Evolutionary conservation across 148 eudicot species (phyloP), one percentile per base, ranked within the genome.

Genomic region (Chenopodium album): DNA sequence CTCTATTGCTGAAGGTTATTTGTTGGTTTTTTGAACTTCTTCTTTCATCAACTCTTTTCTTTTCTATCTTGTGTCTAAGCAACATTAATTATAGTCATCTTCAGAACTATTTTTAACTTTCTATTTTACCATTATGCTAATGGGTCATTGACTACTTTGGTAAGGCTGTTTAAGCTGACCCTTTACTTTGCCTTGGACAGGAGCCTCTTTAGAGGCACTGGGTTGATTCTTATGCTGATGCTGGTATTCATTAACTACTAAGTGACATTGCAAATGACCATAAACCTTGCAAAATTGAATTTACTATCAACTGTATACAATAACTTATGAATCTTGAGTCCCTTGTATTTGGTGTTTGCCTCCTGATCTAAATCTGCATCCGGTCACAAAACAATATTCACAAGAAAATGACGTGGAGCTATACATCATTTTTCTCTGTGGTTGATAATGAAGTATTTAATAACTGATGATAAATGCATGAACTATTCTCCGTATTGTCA

Each of bases 401-500:
- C 41, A 44, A 62, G 56, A 31, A 32, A 37, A n/a, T 41, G 14
- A 28, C 60, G 11, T 71, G 54, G 16, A n/a, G 32, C 34, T 28
- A 19, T 78, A 78, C 60, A 66, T 69, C 23, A 69, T 79, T 32
- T 70, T 32, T 69, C 23, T 78, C 12, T 37, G n/a, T 79, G 22
- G 12, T n/a, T 37, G 31, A 59, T 32, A 54, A 52, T 12, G 17
- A 23, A n/a, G 19, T 26, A 26, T 2, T 66, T 46, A 44, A 7
- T 47, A 46, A 44, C 23, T 78, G 23, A 59, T 79, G 60, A 23
- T 80, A 11, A 73, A n/a, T 63, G 63, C 77, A 26, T 73, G 19
- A 73, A 48, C 31, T 9, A 44, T 73, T 79, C 29, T 81, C 54
- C 72, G 16, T 76, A 69, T 76, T 81, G 84, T 72, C 28, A 32